These are phyloP conservation scores for Murraya paniculata DNA, from an alignment of 345 rosid species.

Conservation along the genomic window DNA sequence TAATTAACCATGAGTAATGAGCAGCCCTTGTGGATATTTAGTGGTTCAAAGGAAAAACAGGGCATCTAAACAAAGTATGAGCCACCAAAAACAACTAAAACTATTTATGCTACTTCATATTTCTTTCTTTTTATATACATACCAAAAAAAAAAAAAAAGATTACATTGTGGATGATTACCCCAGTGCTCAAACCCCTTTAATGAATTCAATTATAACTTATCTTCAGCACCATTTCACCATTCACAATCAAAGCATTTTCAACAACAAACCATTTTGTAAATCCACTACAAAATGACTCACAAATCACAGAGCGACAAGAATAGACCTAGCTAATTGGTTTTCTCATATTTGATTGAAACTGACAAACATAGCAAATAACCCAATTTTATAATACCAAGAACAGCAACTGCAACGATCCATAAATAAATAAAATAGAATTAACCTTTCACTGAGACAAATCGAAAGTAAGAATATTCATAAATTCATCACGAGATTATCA, in stretches of 20 bases:
- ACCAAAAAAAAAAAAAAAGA: no score
- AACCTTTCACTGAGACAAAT: neutral
- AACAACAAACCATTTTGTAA: neutral
- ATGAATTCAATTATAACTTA: no score
- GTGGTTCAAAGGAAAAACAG: no score
- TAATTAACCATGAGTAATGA: no score
- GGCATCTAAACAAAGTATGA: no score
- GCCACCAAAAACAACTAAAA: no score
- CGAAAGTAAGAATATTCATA: neutral
- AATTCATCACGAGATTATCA: neutral
- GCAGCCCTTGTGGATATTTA: no score
- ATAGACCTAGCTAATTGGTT: neutral
- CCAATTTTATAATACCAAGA: neutral
- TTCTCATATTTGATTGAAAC: neutral
- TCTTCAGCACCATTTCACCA: neutral
- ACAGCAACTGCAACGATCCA: neutral
- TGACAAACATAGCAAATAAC: neutral
- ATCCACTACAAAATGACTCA: slow-evolving; percentile 1
- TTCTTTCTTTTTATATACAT: no score
- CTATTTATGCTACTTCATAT: no score
- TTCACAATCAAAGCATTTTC: neutral
- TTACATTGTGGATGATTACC: no score
- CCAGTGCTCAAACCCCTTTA: no score
- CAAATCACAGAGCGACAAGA: neutral
- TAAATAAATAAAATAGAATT: neutral